These are phyloP conservation scores for Mycena epipterygia DNA, from an alignment of 768 basidiomycete species.

Conservation along the genomic window DNA sequence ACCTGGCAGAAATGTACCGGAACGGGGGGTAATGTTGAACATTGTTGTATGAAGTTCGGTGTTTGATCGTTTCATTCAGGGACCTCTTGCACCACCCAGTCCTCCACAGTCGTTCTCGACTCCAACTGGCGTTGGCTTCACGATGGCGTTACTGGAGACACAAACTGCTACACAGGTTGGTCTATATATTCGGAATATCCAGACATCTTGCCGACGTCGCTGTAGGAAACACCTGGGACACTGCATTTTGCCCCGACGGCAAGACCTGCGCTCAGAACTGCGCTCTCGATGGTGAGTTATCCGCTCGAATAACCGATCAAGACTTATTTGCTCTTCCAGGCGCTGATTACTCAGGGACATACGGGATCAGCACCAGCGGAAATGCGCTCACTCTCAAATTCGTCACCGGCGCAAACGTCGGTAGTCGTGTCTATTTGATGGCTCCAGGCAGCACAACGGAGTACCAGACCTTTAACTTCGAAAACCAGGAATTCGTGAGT, in stretches of 20 bases:
- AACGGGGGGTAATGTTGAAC: slow-evolving; percentile 40
- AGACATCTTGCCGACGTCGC: slow-evolving; percentile 8
- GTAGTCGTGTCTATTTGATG: slow-evolving; percentile 63
- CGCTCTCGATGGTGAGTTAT: slow-evolving; percentile 49
- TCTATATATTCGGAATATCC: slow-evolving; percentile 20
- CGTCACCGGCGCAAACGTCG: slow-evolving; percentile 54
- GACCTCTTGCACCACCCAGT: slow-evolving; percentile 45
- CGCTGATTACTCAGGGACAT: slow-evolving; percentile 63
- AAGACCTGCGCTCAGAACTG: slow-evolving; percentile 61
- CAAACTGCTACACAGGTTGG: slow-evolving; percentile 60
- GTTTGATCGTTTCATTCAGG: slow-evolving; percentile 10
- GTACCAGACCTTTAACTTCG: slow-evolving; percentile 66
- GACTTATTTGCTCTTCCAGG: slow-evolving; percentile 32
- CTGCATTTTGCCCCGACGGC: slow-evolving; percentile 62
- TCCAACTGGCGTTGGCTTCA: slow-evolving; percentile 67
- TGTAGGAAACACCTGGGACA: slow-evolving; percentile 62
- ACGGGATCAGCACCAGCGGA: slow-evolving; percentile 64
- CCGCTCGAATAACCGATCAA: neutral
- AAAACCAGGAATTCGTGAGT: slow-evolving; percentile 64
- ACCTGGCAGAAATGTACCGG: slow-evolving; percentile 55
- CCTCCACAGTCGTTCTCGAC: slow-evolving; percentile 57
- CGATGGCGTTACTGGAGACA: slow-evolving; percentile 47
- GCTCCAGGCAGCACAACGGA: slow-evolving; percentile 54
- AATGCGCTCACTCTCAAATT: slow-evolving; percentile 61
- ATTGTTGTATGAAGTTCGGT: neutral